These are phyloP conservation scores for Wallacemonas rigidus DNA, from an alignment of 208 protist species.

Conservation along the genomic window DNA sequence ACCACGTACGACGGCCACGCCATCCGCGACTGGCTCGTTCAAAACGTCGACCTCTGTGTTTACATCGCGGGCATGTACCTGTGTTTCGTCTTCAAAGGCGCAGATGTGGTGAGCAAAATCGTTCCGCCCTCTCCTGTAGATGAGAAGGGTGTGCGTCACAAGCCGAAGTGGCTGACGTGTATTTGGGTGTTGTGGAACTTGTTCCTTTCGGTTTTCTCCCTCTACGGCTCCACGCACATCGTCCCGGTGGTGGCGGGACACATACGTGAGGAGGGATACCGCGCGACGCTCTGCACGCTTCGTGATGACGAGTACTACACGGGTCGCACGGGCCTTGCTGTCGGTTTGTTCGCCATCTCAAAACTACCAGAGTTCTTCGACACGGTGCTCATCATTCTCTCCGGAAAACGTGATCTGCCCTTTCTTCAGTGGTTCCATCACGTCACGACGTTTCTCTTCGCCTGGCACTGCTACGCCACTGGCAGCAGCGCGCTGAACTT, in stretches of 20 bases:
- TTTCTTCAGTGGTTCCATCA: conserved; percentile 94
- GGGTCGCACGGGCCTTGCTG: conserved; percentile 57
- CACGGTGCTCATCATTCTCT: conserved; percentile 81
- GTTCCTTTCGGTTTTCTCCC: conserved; percentile 84
- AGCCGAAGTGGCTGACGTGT: conserved; percentile 37
- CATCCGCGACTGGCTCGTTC: conserved; percentile 47
- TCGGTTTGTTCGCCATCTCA: conserved; percentile 79
- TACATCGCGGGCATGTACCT: conserved; percentile 51
- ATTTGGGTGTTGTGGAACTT: conserved; percentile 88
- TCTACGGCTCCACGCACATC: conserved; percentile 68
- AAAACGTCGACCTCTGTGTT: conserved; percentile 60
- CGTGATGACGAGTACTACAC: conserved; percentile 58
- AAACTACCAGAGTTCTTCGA: conserved; percentile 88
- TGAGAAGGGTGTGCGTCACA: conserved; percentile 29
- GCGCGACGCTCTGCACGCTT: conserved; percentile 70
- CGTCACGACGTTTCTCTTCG: conserved; percentile 88
- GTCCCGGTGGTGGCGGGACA: conserved; percentile 45
- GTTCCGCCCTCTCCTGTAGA: conserved; percentile 23
- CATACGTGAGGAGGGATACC: conserved; percentile 48
- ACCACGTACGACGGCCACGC: conserved; percentile 67
- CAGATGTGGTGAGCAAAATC: conserved; percentile 39
- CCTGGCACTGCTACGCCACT: conserved; percentile 78
- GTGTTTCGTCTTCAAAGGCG: conserved; percentile 50
- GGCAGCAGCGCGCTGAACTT: conserved; percentile 63
- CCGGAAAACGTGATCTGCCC: conserved; percentile 63